These are phyloP conservation scores for Nothopassalora personata DNA, from an alignment of 2,329 filamentous ascomycete genomes.

Conservation along the genomic window DNA sequence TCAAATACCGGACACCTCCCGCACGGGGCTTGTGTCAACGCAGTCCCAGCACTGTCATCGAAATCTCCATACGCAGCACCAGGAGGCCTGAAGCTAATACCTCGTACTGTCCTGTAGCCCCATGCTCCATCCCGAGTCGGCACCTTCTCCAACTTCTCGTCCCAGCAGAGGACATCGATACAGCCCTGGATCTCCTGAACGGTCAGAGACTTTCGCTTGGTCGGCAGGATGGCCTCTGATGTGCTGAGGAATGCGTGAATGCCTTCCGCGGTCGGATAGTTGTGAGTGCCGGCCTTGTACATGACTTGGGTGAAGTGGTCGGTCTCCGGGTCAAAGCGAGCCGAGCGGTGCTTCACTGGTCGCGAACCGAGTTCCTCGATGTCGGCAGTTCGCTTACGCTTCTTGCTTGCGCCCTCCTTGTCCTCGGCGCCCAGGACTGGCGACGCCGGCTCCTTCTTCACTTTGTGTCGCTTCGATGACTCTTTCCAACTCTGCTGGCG, in stretches of 20 bases:
- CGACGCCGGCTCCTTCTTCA: slow-evolving; percentile 5
- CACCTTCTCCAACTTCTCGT: slow-evolving; percentile 70
- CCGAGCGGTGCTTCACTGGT: slow-evolving; percentile 22
- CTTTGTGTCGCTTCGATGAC: slow-evolving; percentile 30
- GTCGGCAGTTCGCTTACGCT: slow-evolving; percentile 27
- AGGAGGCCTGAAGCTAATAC: slow-evolving; percentile 24
- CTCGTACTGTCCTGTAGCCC: slow-evolving; percentile 46
- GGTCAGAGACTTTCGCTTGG: slow-evolving; percentile 42
- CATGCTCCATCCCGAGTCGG: slow-evolving; percentile 30
- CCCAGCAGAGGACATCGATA: slow-evolving; percentile 81
- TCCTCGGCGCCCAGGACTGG: slow-evolving; percentile 10
- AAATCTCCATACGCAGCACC: slow-evolving; percentile 29
- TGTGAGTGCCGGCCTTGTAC: slow-evolving; percentile 39
- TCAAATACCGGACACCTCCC: slow-evolving; percentile 90
- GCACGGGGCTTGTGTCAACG: slow-evolving; percentile 83
- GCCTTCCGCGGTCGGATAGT: slow-evolving; percentile 74
- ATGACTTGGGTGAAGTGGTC: slow-evolving; percentile 25
- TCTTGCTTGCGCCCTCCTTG: slow-evolving; percentile 16
- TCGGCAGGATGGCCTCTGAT: slow-evolving; percentile 66
- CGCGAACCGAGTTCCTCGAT: slow-evolving; percentile 27
- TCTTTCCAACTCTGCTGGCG: slow-evolving; percentile 66
- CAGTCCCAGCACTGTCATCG: slow-evolving; percentile 55
- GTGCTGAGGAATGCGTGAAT: slow-evolving; percentile 70
- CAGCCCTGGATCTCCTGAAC: slow-evolving; percentile 79
- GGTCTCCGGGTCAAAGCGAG: slow-evolving; percentile 14